Evolutionary conservation across 345 rosid species (phyloP).

Genomic region (Clarkia xantiana): DNA sequence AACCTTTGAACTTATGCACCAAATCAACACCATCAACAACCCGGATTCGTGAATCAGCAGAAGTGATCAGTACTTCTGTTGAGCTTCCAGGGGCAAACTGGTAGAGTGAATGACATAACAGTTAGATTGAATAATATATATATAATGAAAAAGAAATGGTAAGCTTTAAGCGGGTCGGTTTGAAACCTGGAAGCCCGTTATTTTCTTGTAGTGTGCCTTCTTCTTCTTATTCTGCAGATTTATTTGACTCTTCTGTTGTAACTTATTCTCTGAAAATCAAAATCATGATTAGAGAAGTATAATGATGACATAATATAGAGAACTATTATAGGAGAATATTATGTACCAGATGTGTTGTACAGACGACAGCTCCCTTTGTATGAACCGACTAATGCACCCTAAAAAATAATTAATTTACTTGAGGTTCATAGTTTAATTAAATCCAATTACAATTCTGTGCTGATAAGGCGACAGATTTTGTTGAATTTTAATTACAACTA

Average conservation of each 20-base stretch:
- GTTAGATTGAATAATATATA: neutral
- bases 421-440: neutral
- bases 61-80: conserved; percentile 83
- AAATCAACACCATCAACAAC: conserved; percentile 70
- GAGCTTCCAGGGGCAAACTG: conserved; percentile 94
- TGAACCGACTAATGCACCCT: conserved; percentile 91
- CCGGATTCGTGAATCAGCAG: conserved; percentile 87
- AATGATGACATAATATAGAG: too few relatives aligned
- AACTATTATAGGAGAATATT: neutral
- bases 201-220: conserved; percentile 80
- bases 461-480: too few relatives aligned
- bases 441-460: neutral
- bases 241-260: conserved; percentile 55
- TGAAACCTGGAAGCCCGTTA: conserved; percentile 95
- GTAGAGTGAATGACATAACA: conserved; percentile 6
- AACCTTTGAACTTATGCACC: conserved; percentile 87
- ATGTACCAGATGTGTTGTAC: conserved; percentile 55
- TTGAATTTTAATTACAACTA: too few relatives aligned
- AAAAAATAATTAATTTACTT: conserved; percentile 7
- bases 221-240: conserved; percentile 85
- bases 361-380: conserved; percentile 80
- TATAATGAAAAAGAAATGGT: neutral
- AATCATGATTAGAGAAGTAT: too few relatives aligned
- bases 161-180: neutral
- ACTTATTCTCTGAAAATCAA: conserved; percentile 53